A percentile compares a stretch with the other conserved stretches of the same genome.
These are phyloP conservation scores for Diaporthe sp. DNA, from an alignment of 2,329 filamentous ascomycete genomes.

Conservation along the genomic window DNA sequence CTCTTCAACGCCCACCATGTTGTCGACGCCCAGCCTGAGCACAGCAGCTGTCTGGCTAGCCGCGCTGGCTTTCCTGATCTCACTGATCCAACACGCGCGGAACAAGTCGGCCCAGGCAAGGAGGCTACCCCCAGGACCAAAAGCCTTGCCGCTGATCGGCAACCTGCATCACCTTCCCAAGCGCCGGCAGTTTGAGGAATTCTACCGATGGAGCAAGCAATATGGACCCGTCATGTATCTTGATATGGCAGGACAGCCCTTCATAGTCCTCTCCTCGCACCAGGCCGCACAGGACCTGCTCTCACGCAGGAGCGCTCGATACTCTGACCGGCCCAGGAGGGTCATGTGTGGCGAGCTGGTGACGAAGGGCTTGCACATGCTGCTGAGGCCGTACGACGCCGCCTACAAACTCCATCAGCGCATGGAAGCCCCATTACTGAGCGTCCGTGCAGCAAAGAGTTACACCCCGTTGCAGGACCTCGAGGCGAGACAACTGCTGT, in stretches of 20 bases:
- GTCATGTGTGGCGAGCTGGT: neutral
- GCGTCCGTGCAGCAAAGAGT: neutral
- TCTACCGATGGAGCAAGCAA: neutral
- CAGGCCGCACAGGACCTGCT: neutral
- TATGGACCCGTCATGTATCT: conserved; percentile 4
- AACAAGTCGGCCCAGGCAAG: neutral
- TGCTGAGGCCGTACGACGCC: conserved; percentile 1
- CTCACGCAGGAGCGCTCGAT: neutral
- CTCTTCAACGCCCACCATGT: neutral
- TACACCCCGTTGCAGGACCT: neutral
- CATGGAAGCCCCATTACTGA: neutral
- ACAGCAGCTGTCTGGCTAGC: neutral
- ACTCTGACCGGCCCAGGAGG: neutral
- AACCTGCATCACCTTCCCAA: neutral
- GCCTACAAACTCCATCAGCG: neutral
- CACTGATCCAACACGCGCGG: neutral
- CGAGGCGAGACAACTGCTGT: neutral
- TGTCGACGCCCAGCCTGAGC: neutral
- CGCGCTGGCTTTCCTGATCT: neutral
- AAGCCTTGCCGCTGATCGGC: neutral
- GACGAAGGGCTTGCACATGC: neutral
- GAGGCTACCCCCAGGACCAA: neutral
- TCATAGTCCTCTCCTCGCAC: neutral
- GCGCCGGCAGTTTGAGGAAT: neutral
- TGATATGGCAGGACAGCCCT: neutral